These are phyloP conservation scores for Hysterium pulicare DNA, from an alignment of 2,329 filamentous ascomycete genomes.

Conservation along the genomic window DNA sequence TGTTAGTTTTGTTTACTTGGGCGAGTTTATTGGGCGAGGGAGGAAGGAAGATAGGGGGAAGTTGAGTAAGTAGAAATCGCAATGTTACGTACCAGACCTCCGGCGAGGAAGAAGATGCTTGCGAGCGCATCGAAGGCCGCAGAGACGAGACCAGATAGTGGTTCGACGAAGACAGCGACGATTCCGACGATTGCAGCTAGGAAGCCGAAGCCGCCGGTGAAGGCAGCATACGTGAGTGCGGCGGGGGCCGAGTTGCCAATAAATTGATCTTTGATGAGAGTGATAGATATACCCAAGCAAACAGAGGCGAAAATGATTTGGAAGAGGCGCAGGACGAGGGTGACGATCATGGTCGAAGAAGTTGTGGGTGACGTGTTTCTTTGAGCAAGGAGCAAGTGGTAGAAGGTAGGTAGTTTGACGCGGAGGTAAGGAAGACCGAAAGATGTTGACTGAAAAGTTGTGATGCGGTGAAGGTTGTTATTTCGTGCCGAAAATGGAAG, in stretches of 20 bases:
- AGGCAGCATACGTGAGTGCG: conserved; percentile 17
- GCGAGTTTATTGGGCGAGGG: not conserved
- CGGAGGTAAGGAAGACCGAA: too few species aligned
- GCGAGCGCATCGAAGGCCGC: conserved; percentile 16
- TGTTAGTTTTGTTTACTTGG: conserved; percentile 1
- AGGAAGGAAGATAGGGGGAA: not conserved
- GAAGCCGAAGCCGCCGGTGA: conserved; percentile 20
- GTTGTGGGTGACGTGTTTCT: too few species aligned
- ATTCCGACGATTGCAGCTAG: conserved; percentile 18
- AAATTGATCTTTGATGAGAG: conserved; percentile 18
- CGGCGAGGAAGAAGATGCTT: conserved; percentile 18
- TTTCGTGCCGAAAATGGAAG: too few species aligned
- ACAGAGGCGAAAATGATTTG: conserved; percentile 22
- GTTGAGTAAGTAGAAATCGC: not conserved
- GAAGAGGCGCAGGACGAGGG: conserved; percentile 8
- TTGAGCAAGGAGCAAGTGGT: too few species aligned
- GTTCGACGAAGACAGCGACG: conserved; percentile 15
- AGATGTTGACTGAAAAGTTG: too few species aligned
- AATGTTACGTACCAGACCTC: conserved; percentile 19
- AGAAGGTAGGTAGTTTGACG: too few species aligned
- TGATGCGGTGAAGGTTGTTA: too few species aligned
- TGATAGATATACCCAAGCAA: conserved; percentile 23
- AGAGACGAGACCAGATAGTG: conserved; percentile 14
- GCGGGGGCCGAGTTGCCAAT: conserved; percentile 12
- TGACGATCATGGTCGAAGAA: conserved; percentile 6